Base-by-base conservation (phyloP, 2,329 filamentous ascomycete species). In the Zymoseptoria ardabiliae region DNA sequence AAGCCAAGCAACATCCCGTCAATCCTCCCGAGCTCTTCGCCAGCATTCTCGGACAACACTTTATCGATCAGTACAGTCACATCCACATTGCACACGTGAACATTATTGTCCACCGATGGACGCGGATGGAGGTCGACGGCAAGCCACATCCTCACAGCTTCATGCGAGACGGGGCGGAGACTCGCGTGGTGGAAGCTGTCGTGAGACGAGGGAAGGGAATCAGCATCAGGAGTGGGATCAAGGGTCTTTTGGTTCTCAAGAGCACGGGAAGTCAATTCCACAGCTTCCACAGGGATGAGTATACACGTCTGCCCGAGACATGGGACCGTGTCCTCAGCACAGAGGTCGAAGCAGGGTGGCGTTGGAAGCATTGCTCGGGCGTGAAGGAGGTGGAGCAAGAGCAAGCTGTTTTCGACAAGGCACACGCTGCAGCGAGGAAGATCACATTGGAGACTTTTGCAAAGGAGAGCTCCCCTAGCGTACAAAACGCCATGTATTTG, bases 401-500 rank as follows among this genome's bases (percentile, higher is more conserved):
- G 20, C 79, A 82, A 3, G 76, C 81, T 58, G 82, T 83, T 67
- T 99, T 97, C 73, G 87, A 97, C 73, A 77, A 80, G 63, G 90
- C 92, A 20, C 97, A 87, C 82, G 80, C 86, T 65, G 81, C 82
- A 57, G 91, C 91, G n/a, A 82, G 91, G 62, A 79, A 81, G 56
- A 94, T 95, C 73, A 97, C 92, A n/a, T 81, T 97, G 74, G 89
- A 89, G 78, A 89, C 86, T 0, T 99, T 99, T 71, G 93, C 94
- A 50, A 84, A 87, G 71, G 92, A 99, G 71, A 82, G 91, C 72
- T 96, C 90, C 70, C 90, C 94, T 53, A 96, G 90, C 69, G 94
- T 99, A 22, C 94, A 99, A 78, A 87, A 87, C 69, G 97, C 93
- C 62, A 97, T 99, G 94, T 99, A 97, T 81, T 95, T 97, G 81